Conservation (phyloP, 1,139 yeast genomes). For the Suhomyces coccinellae region DNA sequence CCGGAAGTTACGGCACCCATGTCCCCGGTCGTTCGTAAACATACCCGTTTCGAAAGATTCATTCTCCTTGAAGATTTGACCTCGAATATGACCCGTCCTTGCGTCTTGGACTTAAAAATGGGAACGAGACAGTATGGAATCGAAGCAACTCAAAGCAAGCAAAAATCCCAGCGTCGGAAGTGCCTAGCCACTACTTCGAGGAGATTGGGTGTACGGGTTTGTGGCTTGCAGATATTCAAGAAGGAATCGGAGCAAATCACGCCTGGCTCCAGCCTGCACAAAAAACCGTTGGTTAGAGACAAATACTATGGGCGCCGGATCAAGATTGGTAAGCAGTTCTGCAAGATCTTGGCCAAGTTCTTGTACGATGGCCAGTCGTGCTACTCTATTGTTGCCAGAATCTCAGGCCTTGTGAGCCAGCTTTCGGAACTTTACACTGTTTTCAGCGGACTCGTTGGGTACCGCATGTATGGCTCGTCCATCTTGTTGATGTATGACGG, state of each 20-base stretch:
- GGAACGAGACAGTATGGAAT: slow-evolving; percentile 99
- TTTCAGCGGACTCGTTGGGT: slow-evolving; percentile 63
- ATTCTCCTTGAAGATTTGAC: slow-evolving; percentile 92
- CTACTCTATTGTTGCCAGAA: slow-evolving; percentile 63
- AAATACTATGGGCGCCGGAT: slow-evolving; percentile 90
- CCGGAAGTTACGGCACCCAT: background rate
- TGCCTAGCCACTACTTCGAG: slow-evolving; percentile 82
- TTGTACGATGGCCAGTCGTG: slow-evolving; percentile 69
- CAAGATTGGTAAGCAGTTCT: slow-evolving; percentile 73
- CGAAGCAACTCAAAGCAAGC: slow-evolving; percentile 75
- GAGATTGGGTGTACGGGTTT: slow-evolving; percentile 82
- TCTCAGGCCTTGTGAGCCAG: slow-evolving; percentile 64
- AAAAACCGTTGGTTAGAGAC: slow-evolving; percentile 57
- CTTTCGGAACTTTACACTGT: slow-evolving; percentile 58
- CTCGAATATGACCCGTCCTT: slow-evolving; percentile 75
- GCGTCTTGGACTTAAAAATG: slow-evolving; percentile 95
- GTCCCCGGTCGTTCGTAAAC: slow-evolving; percentile 23
- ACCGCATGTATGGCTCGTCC: slow-evolving; percentile 90
- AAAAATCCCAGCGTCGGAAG: slow-evolving; percentile 75
- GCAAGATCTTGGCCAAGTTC: slow-evolving; percentile 69
- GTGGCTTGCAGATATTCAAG: slow-evolving; percentile 73
- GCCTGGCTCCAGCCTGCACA: slow-evolving; percentile 1
- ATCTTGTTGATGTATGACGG: slow-evolving; percentile 88
- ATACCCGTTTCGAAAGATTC: slow-evolving; percentile 70
- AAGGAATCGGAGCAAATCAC: slow-evolving; percentile 8